These are phyloP conservation scores for Saccharomyces jurei DNA, from an alignment of 805 yeast genomes.

Conservation along the genomic window DNA sequence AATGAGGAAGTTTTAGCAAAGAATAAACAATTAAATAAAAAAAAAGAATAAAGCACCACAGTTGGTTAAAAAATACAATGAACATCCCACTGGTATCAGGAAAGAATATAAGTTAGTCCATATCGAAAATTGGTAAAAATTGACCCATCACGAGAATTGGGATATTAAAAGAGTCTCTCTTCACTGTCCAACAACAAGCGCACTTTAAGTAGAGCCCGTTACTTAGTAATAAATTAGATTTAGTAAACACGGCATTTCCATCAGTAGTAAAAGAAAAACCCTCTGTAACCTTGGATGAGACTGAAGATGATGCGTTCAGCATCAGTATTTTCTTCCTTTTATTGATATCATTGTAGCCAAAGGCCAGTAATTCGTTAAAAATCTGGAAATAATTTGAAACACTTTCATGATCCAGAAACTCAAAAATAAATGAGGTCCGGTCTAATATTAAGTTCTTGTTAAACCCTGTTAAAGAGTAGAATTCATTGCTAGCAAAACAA, in stretches of 20 bases:
- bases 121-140: conserved; percentile 54
- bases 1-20: background rate
- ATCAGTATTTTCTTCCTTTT: conserved; percentile 9
- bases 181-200: conserved; percentile 79
- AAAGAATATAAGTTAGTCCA: background rate
- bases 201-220: conserved; percentile 43
- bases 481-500: conserved; percentile 68
- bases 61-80: no score
- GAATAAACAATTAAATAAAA: background rate
- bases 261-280: conserved; percentile 6
- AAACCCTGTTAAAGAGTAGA: conserved; percentile 62
- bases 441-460: conserved; percentile 48
- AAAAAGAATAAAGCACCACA: no score
- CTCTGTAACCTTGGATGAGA: background rate
- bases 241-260: conserved; percentile 24
- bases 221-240: conserved; percentile 34
- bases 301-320: background rate
- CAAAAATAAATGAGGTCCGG: conserved; percentile 62
- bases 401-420: conserved; percentile 73
- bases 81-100: background rate
- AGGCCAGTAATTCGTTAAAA: conserved; percentile 58
- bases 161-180: conserved; percentile 73
- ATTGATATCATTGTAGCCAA: conserved; percentile 27
- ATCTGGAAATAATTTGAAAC: conserved; percentile 64
- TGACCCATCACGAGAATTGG: conserved; percentile 83